A percentile compares a stretch with the other conserved stretches of the same genome.
Evolutionary conservation across 208 protist genomes (phyloP).

Genomic region (Hexamita inflata): DNA sequence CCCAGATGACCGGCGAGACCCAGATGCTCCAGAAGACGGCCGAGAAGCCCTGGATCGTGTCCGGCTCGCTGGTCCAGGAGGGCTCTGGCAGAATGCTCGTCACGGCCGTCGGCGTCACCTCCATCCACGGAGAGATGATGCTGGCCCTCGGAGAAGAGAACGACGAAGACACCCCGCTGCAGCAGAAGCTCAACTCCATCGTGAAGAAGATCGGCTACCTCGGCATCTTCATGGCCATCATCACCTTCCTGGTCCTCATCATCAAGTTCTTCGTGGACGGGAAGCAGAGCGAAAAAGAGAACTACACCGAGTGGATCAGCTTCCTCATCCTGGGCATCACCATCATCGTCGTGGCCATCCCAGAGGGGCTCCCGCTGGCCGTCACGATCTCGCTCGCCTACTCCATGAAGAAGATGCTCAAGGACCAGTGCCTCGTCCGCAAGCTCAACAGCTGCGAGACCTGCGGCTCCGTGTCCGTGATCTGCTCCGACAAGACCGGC

Average conservation of each 20-base stretch:
- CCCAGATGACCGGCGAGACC: conserved; percentile 73
- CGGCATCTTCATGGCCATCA: conserved; percentile 54
- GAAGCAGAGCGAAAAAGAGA: not conserved
- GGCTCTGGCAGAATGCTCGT: conserved; percentile 45
- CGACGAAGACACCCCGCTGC: conserved; percentile 66
- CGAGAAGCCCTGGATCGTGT: conserved; percentile 53
- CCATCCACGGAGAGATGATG: conserved; percentile 58
- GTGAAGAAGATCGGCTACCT: conserved; percentile 64
- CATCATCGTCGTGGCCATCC: conserved; percentile 82
- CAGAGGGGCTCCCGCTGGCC: conserved; percentile 81
- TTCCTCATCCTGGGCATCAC: conserved; percentile 73
- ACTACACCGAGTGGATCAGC: conserved; percentile 41
- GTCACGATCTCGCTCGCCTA: conserved; percentile 87
- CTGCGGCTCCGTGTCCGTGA: conserved; percentile 70
- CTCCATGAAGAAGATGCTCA: conserved; percentile 85
- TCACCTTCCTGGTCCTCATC: conserved; percentile 54
- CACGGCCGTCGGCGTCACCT: conserved; percentile 65
- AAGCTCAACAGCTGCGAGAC: conserved; percentile 80
- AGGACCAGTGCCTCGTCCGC: conserved; percentile 88
- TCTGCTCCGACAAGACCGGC: conserved; percentile 88
- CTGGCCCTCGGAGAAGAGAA: conserved; percentile 42
- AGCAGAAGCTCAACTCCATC: conserved; percentile 60
- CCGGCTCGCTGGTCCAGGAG: conserved; percentile 61
- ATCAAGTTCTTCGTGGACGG: conserved; percentile 23
- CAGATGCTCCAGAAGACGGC: conserved; percentile 62